Percentiles rank a stretch among this genome's conserved stretches.
These are phyloP conservation scores for Backusella tuberculispora DNA, from an alignment of 192 early-diverging fungal genomes.

Conservation along the genomic window DNA sequence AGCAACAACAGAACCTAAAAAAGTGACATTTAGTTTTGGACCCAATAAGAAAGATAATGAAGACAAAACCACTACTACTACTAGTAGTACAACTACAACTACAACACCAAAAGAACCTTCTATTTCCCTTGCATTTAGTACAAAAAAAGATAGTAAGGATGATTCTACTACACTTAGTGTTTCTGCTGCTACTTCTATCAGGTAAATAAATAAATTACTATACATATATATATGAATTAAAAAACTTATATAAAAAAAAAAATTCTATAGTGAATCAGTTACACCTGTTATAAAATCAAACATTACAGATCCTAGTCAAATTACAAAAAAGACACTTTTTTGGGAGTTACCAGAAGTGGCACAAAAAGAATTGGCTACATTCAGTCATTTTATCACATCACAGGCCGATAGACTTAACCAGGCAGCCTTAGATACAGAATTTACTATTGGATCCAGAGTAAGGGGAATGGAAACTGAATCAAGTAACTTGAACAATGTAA, in stretches of 20 bases:
- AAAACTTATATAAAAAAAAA: neutral
- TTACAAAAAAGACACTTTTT: neutral
- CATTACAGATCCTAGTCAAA: neutral
- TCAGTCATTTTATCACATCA: neutral
- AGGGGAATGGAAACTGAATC: neutral
- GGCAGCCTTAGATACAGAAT: neutral
- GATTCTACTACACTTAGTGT: neutral
- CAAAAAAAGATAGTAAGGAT: neutral
- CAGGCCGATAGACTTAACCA: neutral
- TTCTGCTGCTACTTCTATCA: neutral
- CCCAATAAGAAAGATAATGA: neutral
- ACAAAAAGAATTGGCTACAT: neutral
- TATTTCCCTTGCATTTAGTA: conserved; percentile 1
- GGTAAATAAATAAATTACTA: neutral
- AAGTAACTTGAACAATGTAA: neutral
- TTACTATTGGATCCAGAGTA: neutral
- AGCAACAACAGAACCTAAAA: neutral
- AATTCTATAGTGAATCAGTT: neutral
- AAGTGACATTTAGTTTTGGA: neutral
- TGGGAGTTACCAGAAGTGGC: conserved; percentile 9
- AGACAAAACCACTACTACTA: too few relatives aligned
- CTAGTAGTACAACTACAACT: too few relatives aligned
- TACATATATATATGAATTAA: neutral
- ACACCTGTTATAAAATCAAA: neutral
- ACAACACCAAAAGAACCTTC: neutral